A percentile compares a stretch with the other conserved stretches of the same genome.
These are phyloP conservation scores for Parmales sp. DNA, from an alignment of 108 stramenopile genomes.

Conservation along the genomic window DNA sequence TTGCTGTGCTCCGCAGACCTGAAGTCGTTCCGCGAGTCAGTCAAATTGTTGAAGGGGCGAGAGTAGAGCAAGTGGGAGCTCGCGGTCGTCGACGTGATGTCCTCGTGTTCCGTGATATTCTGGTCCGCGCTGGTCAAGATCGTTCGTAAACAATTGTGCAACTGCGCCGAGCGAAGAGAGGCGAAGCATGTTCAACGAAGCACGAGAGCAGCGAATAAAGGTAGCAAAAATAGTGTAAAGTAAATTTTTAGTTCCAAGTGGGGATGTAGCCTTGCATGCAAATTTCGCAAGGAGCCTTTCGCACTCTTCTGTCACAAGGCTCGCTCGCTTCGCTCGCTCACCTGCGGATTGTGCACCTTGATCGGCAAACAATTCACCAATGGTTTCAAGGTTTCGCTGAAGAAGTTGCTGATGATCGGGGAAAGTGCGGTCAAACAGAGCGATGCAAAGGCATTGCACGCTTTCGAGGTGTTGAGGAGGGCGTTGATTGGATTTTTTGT, in stretches of 20 bases:
- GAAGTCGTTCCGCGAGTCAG: constrained; percentile 67
- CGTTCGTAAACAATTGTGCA: not conserved
- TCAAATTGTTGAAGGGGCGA: constrained; percentile 59
- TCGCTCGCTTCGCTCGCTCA: too few species aligned
- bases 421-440: not conserved
- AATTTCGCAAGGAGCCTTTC: too few species aligned
- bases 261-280: too few species aligned
- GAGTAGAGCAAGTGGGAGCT: constrained; percentile 33
- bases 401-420: not conserved
- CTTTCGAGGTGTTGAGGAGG: constrained; percentile 4
- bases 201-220: not conserved
- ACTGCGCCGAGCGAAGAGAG: not conserved
- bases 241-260: too few species aligned
- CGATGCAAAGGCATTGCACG: constrained; percentile 10
- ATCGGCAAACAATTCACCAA: too few species aligned
- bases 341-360: too few species aligned
- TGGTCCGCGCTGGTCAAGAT: not conserved
- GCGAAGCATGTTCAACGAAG: not conserved
- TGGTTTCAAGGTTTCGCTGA: constrained; percentile 19
- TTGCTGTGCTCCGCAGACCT: constrained; percentile 32
- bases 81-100: not conserved
- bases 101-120: not conserved
- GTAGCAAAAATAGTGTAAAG: too few species aligned
- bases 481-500: too few species aligned
- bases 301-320: too few species aligned